Percentiles rank a stretch among this genome's conserved stretches.
These are phyloP conservation scores for Paecilomyces variotii DNA, from an alignment of 2,329 filamentous ascomycete genomes.

Conservation along the genomic window DNA sequence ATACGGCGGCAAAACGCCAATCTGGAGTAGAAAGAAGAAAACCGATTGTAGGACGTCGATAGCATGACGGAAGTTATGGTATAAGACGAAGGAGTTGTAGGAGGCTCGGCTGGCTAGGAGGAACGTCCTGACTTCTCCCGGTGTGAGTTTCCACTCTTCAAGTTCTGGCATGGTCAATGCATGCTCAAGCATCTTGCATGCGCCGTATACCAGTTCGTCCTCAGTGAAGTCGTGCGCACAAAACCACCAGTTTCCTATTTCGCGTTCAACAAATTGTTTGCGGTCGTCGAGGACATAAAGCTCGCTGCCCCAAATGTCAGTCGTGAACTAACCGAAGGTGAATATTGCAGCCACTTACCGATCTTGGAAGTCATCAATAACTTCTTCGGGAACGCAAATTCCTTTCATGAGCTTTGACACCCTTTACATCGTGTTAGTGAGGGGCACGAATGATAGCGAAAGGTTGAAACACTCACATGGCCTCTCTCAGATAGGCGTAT, in stretches of 20 bases:
- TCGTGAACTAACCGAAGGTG: slow-evolving; percentile 1
- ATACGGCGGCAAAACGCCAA: slow-evolving; percentile 68
- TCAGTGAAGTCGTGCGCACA: slow-evolving; percentile 83
- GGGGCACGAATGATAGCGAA: neutral
- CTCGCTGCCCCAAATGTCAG: slow-evolving; percentile 38
- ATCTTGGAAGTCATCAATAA: slow-evolving; percentile 53
- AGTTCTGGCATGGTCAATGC: slow-evolving; percentile 74
- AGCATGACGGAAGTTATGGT: slow-evolving; percentile 97
- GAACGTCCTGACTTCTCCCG: slow-evolving; percentile 75
- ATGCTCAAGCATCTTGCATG: slow-evolving; percentile 84
- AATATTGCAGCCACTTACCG: slow-evolving; percentile 37
- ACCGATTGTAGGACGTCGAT: slow-evolving; percentile 91
- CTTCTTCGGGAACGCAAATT: slow-evolving; percentile 66
- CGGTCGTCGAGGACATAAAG: slow-evolving; percentile 61
- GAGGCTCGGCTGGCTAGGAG: slow-evolving; percentile 80
- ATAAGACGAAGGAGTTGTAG: slow-evolving; percentile 95
- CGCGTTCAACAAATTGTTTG: slow-evolving; percentile 56
- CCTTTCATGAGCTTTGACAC: slow-evolving; percentile 83
- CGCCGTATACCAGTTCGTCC: slow-evolving; percentile 79
- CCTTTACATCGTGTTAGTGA: slow-evolving; percentile 15
- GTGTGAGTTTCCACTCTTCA: slow-evolving; percentile 68
- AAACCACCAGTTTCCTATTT: slow-evolving; percentile 76
- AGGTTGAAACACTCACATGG: slow-evolving; percentile 51
- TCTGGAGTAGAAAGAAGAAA: slow-evolving; percentile 78
- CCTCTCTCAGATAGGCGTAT: slow-evolving; percentile 81